phyloP scores from a whole-genome alignment of 768 basidiomycete genomes.

The Cystobasidium ongulense region DNA sequence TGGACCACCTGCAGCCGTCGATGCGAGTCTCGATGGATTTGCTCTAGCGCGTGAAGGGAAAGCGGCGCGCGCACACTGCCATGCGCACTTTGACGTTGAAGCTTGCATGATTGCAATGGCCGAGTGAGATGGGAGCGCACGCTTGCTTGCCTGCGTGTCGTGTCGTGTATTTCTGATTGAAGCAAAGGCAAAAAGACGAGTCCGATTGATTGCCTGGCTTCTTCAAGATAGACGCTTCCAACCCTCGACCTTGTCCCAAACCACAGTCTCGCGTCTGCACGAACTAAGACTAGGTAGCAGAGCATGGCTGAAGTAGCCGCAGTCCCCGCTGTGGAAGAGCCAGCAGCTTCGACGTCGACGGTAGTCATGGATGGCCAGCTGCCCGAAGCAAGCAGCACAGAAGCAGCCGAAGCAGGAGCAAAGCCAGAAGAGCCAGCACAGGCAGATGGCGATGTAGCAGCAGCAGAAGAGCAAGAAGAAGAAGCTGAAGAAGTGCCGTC shows the following conservation, averaged over 20 bases:
- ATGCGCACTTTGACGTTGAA: slow-evolving; percentile 1
- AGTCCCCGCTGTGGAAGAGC: background rate
- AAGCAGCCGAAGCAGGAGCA: background rate
- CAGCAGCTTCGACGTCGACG: slow-evolving; percentile 3
- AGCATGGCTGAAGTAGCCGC: background rate
- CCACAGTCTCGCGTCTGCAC: too few relatives aligned
- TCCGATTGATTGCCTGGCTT: too few relatives aligned
- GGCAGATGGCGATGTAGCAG: background rate
- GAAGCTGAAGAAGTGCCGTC: background rate
- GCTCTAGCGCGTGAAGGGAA: background rate
- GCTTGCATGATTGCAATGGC: background rate
- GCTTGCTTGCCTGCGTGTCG: background rate
- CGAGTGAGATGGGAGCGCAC: background rate
- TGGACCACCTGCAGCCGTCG: background rate
- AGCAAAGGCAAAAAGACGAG: too few relatives aligned
- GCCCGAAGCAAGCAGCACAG: slow-evolving; percentile 1
- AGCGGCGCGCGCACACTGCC: background rate
- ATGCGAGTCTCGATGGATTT: background rate
- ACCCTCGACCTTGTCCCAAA: too few relatives aligned
- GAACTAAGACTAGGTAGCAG: background rate
- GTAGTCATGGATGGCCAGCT: background rate
- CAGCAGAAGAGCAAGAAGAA: background rate
- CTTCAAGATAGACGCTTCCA: too few relatives aligned
- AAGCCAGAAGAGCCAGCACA: background rate
- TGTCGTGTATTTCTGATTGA: background rate